Evolutionary conservation across 1,284 basidiomycete species (phyloP).

Genomic region (Cutaneotrichosporon sp.): DNA sequence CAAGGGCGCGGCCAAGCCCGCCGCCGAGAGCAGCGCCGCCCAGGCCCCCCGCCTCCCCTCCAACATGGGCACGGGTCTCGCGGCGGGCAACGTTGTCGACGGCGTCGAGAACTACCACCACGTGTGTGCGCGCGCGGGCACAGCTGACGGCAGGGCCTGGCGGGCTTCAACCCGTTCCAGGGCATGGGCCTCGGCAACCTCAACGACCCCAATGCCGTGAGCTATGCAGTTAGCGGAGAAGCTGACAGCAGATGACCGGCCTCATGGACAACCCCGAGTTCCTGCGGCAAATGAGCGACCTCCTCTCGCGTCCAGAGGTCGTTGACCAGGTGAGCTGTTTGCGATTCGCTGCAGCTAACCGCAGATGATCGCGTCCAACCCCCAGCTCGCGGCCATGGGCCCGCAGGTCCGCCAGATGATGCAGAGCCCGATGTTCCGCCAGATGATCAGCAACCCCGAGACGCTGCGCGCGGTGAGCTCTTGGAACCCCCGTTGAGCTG

Average conservation of each 20-base stretch:
- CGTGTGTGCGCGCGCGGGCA: slow-evolving; percentile 27
- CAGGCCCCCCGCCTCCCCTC: slow-evolving; percentile 62
- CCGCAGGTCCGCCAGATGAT: slow-evolving; percentile 78
- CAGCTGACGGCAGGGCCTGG: slow-evolving; percentile 40
- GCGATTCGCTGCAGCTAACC: not conserved
- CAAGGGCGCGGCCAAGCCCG: slow-evolving; percentile 71
- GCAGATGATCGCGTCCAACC: slow-evolving; percentile 74
- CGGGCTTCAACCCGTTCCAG: slow-evolving; percentile 80
- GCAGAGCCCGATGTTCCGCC: slow-evolving; percentile 74
- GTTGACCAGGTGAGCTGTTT: slow-evolving; percentile 66
- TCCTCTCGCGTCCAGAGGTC: slow-evolving; percentile 77
- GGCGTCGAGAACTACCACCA: slow-evolving; percentile 49
- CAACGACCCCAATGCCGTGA: slow-evolving; percentile 85
- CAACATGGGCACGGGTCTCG: slow-evolving; percentile 80
- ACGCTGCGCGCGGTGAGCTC: slow-evolving; percentile 42
- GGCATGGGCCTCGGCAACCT: slow-evolving; percentile 76
- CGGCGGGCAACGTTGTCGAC: slow-evolving; percentile 63
- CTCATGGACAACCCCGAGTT: slow-evolving; percentile 83
- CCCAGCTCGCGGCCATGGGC: slow-evolving; percentile 73
- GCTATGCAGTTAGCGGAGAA: slow-evolving; percentile 26
- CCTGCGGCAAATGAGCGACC: slow-evolving; percentile 60
- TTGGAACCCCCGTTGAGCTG: slow-evolving; percentile 13
- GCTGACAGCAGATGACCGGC: slow-evolving; percentile 64
- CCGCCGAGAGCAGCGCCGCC: slow-evolving; percentile 31
- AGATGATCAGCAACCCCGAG: slow-evolving; percentile 63